Percentiles rank a stretch among this genome's conserved stretches.
Evolutionary conservation across 106 monocot species (phyloP).

Genomic region (Alisma plantagoaquatica): DNA sequence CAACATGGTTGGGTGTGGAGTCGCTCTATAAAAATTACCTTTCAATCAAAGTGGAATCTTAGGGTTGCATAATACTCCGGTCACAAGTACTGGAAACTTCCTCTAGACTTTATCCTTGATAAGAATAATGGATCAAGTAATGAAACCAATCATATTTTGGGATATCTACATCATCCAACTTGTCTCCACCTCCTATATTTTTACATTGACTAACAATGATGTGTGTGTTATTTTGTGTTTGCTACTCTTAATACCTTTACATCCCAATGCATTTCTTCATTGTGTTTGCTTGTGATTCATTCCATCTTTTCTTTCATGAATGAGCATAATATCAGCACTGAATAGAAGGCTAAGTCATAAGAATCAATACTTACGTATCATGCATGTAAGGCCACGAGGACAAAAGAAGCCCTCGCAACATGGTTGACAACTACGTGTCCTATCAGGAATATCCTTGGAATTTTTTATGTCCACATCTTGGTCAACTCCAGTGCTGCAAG

Average conservation of each 20-base stretch:
- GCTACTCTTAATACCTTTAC: neutral
- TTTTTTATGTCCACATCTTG: neutral
- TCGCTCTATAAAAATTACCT: no score
- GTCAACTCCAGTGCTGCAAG: neutral
- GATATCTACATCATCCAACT: no score
- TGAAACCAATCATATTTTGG: no score
- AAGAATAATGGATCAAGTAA: no score
- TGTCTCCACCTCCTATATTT: no score
- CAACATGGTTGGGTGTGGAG: no score
- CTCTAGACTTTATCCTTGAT: no score
- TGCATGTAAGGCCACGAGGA: constrained; percentile 4
- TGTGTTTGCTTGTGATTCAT: neutral
- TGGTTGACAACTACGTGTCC: neutral
- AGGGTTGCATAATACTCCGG: no score
- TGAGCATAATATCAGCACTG: neutral
- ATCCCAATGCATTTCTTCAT: neutral
- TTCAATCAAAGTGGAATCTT: no score
- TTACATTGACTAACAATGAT: no score
- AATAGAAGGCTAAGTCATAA: neutral
- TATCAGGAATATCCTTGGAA: neutral
- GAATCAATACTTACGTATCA: constrained; percentile 1
- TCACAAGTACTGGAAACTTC: no score
- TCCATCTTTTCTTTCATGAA: neutral
- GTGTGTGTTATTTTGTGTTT: no score
- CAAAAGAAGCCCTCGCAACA: constrained; percentile 5